These are phyloP conservation scores for Boletus vinaceobasis DNA, from an alignment of 768 basidiomycete species.

Conservation along the genomic window DNA sequence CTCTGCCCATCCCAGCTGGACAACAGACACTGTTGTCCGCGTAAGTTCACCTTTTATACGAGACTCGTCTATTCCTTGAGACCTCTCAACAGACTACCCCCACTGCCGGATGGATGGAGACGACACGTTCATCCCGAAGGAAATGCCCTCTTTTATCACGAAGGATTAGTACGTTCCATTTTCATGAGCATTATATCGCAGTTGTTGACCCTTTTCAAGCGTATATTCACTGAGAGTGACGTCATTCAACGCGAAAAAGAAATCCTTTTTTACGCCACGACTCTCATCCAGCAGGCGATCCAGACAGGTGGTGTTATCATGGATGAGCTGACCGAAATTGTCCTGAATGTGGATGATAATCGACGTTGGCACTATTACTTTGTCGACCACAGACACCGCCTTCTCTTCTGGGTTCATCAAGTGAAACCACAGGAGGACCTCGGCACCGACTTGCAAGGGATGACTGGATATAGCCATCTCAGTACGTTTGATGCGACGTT, in stretches of 20 bases:
- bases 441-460: conserved; percentile 1
- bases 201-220: not conserved
- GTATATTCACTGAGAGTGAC: conserved; percentile 13
- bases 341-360: conserved; percentile 2
- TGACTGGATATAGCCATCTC: conserved; percentile 4
- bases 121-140: conserved; percentile 17
- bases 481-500: not conserved
- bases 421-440: not conserved
- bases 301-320: not conserved
- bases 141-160: conserved; percentile 9
- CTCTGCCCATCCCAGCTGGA: conserved; percentile 4
- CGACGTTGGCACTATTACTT: conserved; percentile 14
- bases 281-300: conserved; percentile 6
- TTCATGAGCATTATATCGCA: not conserved
- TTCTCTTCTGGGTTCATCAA: conserved; percentile 14
- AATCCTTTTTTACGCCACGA: not conserved
- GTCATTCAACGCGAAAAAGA: not conserved
- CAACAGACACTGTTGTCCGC: conserved; percentile 1
- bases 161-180: conserved; percentile 7
- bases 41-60: not conserved
- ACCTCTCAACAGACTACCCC: not conserved
- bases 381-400: conserved; percentile 12
- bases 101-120: conserved; percentile 4
- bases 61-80: not conserved
- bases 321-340: conserved; percentile 8